A percentile compares a stretch with the other conserved stretches of the same genome.
phyloP scores from a whole-genome alignment of 2,329 filamentous ascomycete species.

The Blumeria hordei region DNA sequence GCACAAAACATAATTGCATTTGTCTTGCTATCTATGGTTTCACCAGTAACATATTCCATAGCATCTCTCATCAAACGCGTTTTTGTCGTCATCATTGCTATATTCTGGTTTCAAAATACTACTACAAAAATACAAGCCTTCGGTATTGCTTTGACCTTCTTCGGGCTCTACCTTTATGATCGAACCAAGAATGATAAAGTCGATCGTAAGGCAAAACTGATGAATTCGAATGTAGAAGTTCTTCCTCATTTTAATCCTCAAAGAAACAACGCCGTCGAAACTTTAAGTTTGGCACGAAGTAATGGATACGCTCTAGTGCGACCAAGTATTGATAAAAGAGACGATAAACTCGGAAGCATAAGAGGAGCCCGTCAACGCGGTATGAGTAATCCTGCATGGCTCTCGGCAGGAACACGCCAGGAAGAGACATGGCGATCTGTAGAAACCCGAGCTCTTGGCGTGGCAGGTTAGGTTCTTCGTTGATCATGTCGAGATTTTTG shows the following conservation, averaged over 20 bases:
- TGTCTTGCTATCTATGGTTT: constrained; percentile 73
- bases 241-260: constrained; percentile 9
- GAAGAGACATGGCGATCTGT: constrained; percentile 52
- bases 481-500: no score
- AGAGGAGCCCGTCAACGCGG: constrained; percentile 23
- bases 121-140: constrained; percentile 64
- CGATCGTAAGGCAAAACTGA: constrained; percentile 53
- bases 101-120: constrained; percentile 84
- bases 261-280: constrained; percentile 6
- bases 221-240: constrained; percentile 21
- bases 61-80: constrained; percentile 92
- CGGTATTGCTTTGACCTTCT: constrained; percentile 70
- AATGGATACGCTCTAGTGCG: constrained; percentile 18
- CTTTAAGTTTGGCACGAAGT: constrained; percentile 17
- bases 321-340: constrained; percentile 10
- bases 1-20: constrained; percentile 92
- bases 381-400: constrained; percentile 30
- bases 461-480: no score
- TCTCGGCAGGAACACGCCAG: constrained; percentile 60
- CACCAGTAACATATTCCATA: constrained; percentile 90
- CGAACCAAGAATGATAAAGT: constrained; percentile 76
- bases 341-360: constrained; percentile 28
- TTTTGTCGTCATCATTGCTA: constrained; percentile 84
- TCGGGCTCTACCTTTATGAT: constrained; percentile 89
- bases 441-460: constrained; percentile 2